Evolutionary conservation across 1,139 yeast genomes (phyloP).

Genomic region (Taphrina betulina): DNA sequence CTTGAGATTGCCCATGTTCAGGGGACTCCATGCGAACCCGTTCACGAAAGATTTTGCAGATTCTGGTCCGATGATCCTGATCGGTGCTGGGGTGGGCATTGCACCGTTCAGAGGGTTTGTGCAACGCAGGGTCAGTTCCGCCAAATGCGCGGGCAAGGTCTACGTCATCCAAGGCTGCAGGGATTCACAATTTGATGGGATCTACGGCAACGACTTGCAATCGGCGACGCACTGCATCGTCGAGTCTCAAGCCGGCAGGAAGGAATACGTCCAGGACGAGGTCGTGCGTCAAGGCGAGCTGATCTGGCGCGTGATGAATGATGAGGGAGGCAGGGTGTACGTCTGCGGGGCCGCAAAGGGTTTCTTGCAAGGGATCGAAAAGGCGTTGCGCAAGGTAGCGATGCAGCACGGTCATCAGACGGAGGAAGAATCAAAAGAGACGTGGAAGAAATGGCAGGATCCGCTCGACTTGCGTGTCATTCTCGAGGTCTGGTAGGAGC

Average conservation of each 20-base stretch:
- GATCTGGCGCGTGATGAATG: constrained; percentile 55
- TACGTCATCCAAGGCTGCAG: constrained; percentile 77
- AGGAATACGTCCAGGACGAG: constrained; percentile 74
- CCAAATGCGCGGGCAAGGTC: constrained; percentile 50
- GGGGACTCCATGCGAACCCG: constrained; percentile 41
- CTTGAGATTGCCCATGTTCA: constrained; percentile 39
- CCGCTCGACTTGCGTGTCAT: constrained; percentile 30
- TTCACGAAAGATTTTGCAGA: constrained; percentile 39
- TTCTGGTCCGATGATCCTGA: constrained; percentile 44
- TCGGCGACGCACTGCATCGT: constrained; percentile 59
- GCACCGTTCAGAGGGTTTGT: constrained; percentile 43
- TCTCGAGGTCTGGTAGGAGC: constrained; percentile 28
- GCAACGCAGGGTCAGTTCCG: constrained; percentile 39
- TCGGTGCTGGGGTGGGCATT: constrained; percentile 44
- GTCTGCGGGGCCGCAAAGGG: constrained; percentile 86
- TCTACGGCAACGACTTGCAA: constrained; percentile 63
- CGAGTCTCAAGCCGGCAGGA: constrained; percentile 54
- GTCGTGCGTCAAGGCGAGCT: constrained; percentile 54
- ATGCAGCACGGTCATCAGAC: constrained; percentile 50
- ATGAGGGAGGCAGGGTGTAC: constrained; percentile 68
- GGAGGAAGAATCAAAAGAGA: constrained; percentile 61
- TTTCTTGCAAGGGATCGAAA: constrained; percentile 81
- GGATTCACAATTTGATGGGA: constrained; percentile 62
- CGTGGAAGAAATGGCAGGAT: constrained; percentile 38
- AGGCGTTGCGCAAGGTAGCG: constrained; percentile 58